A percentile compares a stretch with the other conserved stretches of the same genome.
phyloP scores from a whole-genome alignment of 1,284 basidiomycete genomes.

The Pterulicium gracile region DNA sequence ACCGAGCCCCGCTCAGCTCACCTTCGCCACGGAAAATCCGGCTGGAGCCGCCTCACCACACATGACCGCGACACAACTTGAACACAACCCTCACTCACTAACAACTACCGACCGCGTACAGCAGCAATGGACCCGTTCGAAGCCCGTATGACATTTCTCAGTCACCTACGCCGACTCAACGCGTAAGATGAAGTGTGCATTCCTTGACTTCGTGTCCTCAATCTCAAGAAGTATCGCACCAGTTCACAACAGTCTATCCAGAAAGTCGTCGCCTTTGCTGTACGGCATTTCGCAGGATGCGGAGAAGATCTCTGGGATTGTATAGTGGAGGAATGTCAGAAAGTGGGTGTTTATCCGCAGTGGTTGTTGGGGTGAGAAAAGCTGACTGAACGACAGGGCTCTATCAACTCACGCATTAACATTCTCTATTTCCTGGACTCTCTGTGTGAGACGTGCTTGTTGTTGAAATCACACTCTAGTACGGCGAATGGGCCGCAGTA shows the following conservation, averaged over 20 bases:
- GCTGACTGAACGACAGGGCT: conserved; percentile 39
- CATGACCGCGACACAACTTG: conserved; percentile 2
- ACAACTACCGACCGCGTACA: no score
- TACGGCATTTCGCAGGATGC: conserved; percentile 75
- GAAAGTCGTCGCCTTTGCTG: conserved; percentile 77
- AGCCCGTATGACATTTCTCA: conserved; percentile 79
- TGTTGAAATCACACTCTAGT: conserved; percentile 43
- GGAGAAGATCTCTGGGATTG: conserved; percentile 95
- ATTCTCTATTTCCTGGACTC: conserved; percentile 88
- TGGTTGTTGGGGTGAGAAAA: not conserved
- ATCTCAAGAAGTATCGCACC: conserved; percentile 17
- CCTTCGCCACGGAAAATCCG: no score
- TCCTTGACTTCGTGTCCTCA: conserved; percentile 8
- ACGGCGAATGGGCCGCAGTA: conserved; percentile 47
- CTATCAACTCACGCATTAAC: conserved; percentile 86
- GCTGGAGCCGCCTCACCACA: conserved; percentile 1
- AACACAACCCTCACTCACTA: not conserved
- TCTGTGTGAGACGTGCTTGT: conserved; percentile 68
- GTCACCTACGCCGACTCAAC: conserved; percentile 61
- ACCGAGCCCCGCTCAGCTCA: no score
- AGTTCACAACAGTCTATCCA: conserved; percentile 86
- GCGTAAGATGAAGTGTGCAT: conserved; percentile 73
- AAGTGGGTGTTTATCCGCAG: conserved; percentile 32
- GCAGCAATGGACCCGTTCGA: conserved; percentile 94
- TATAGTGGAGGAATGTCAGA: conserved; percentile 81